These are phyloP conservation scores for Myxozyma geophila DNA, from an alignment of 805 yeast genomes.

Conservation along the genomic window DNA sequence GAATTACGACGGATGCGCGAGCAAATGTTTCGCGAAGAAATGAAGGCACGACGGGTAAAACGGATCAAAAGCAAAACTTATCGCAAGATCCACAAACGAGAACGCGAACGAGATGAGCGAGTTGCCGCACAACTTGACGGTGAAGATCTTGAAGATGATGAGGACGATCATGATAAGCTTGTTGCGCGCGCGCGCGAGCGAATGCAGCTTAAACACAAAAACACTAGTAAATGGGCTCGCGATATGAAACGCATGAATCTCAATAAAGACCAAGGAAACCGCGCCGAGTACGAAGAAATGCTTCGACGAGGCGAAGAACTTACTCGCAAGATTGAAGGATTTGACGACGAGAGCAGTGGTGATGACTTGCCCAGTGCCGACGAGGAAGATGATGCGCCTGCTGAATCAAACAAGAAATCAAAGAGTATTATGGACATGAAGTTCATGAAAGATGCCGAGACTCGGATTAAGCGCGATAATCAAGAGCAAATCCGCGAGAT, in stretches of 20 bases:
- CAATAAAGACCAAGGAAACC: slow-evolving; percentile 79
- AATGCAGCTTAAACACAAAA: slow-evolving; percentile 88
- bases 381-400: slow-evolving; percentile 49
- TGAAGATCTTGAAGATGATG: slow-evolving; percentile 7
- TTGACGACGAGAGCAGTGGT: slow-evolving; percentile 55
- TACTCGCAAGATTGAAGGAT: slow-evolving; percentile 70
- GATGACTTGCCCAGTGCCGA: slow-evolving; percentile 50
- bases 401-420: slow-evolving; percentile 1
- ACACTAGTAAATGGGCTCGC: slow-evolving; percentile 87
- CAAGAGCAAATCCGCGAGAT: slow-evolving; percentile 56
- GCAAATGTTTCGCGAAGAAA: slow-evolving; percentile 93
- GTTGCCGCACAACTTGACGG: slow-evolving; percentile 54
- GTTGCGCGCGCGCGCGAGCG: slow-evolving; percentile 84
- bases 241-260: slow-evolving; percentile 87
- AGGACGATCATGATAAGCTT: slow-evolving; percentile 56
- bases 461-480: slow-evolving; percentile 65
- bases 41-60: slow-evolving; percentile 85
- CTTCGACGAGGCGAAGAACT: slow-evolving; percentile 81
- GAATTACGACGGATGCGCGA: slow-evolving; percentile 93
- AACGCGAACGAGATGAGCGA: slow-evolving; percentile 68
- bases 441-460: slow-evolving; percentile 90
- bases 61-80: slow-evolving; percentile 92
- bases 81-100: slow-evolving; percentile 84
- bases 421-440: slow-evolving; percentile 95
- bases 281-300: slow-evolving; percentile 95